A percentile compares a stretch with the other conserved stretches of the same genome.
Evolutionary conservation across 2,329 filamentous ascomycete species (phyloP).

Genomic region (Colletotrichum salicis): DNA sequence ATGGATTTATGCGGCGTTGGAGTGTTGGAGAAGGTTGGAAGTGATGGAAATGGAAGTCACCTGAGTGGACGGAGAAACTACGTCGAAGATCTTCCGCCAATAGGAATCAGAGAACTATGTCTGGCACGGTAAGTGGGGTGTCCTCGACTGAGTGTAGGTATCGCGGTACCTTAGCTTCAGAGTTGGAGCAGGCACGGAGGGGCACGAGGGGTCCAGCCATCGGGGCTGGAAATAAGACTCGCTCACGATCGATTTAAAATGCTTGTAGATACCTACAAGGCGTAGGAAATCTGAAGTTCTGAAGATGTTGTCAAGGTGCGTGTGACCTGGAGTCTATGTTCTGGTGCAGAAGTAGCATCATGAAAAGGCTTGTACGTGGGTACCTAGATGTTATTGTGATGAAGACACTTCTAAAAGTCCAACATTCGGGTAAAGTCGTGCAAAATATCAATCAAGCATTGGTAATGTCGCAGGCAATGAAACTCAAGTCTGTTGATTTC

Average conservation of each 20-base stretch:
- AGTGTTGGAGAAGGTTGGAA: background rate
- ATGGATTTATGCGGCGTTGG: background rate
- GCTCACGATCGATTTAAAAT: background rate
- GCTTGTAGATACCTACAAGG: background rate
- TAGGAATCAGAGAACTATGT: background rate
- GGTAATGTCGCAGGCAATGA: background rate
- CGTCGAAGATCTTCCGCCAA: conserved; percentile 27
- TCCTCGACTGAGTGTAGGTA: background rate
- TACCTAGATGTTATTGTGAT: too few relatives aligned
- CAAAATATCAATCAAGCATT: background rate
- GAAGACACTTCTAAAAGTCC: background rate
- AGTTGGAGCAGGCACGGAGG: conserved; percentile 20
- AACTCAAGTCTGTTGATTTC: background rate
- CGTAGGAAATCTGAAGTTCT: background rate
- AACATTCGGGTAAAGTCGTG: background rate
- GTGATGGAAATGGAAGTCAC: conserved; percentile 11
- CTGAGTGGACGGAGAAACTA: conserved; percentile 30
- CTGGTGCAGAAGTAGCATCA: background rate
- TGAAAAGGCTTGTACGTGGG: too few relatives aligned
- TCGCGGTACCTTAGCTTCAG: background rate
- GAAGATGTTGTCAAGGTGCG: background rate
- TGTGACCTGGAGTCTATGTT: background rate
- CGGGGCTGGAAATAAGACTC: background rate
- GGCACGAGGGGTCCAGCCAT: conserved; percentile 8
- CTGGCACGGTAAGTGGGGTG: conserved; percentile 17